Evolutionary conservation across 495 filamentous ascomycete genomes (phyloP), one percentile per base, ranked within the genome.

Genomic region (Podospora pseudocomata): DNA sequence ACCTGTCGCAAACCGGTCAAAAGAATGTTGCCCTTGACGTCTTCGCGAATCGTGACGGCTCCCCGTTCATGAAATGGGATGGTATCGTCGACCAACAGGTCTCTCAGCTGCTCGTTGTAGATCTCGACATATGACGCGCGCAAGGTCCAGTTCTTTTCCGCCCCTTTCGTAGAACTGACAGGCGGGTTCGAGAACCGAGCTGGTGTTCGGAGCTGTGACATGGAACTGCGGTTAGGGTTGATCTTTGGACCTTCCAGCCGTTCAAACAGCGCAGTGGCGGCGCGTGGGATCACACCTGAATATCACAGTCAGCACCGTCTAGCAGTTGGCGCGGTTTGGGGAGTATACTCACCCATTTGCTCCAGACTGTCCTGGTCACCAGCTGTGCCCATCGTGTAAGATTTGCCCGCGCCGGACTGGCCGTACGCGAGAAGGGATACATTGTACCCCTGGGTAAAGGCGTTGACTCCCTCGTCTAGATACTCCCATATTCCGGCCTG

Each of bases 401-500:
- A 99, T 80, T 99, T 99, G 73, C 95, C 95, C n/a, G 95, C 93
- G 53, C 95, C 95, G n/a, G 95, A 99, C 82, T 99, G 95, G 72
- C 95, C 95, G 73, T 99, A 99, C 55, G 95, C 95, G 69, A 99
- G 85, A 60, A 99, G 87, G 15, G 95, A 99, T 72, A 99, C 95
- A 89, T 99, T 99, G 84, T 97, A 99, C 54, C 95, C 95, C 76
- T 97, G 92, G 7, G 96, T 78, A 77, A 99, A 99, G 1, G 93
- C 93, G 76, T 84, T 87, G 66, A 97, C 90, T 75, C 93, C 96
- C 69, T 98, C 96, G 71, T 86, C 86, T 44, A 99, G 81, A 73
- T 99, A 99, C 26, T 96, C 92, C 93, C 94, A 99, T 54, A 99
- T 80, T 60, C 93, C 94, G 70, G 94, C 92, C 78, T 99, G 95